Conservation (phyloP, 2,329 filamentous ascomycete species). For the Aschersonia sp. region DNA sequence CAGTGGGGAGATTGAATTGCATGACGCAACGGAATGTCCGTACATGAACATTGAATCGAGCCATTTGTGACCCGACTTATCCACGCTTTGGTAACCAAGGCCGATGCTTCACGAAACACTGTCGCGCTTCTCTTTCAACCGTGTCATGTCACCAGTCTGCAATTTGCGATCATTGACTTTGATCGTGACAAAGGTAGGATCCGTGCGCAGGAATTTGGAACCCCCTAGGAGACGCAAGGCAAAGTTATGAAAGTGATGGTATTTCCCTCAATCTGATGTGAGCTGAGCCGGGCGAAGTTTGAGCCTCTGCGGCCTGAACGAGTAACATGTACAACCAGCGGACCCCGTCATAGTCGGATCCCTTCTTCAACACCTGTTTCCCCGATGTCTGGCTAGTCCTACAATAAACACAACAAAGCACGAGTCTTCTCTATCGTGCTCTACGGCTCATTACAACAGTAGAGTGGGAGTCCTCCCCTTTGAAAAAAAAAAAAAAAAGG, state of each 20-base stretch:
- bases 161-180: no score
- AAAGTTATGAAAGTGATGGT: neutral
- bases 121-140: no score
- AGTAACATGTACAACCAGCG: slow-evolving; percentile 8
- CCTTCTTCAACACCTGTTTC: neutral
- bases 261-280: slow-evolving; percentile 2
- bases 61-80: no score
- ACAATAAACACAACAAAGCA: slow-evolving; percentile 7
- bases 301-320: slow-evolving; percentile 4
- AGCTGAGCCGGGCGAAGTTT: slow-evolving; percentile 2
- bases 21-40: no score
- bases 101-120: no score
- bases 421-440: slow-evolving; percentile 4
- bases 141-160: no score
- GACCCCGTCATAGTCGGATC: neutral
- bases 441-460: slow-evolving; percentile 6
- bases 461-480: slow-evolving; percentile 1
- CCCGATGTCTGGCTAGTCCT: slow-evolving; percentile 6
- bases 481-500: slow-evolving; percentile 7
- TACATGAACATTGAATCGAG: no score
- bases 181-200: no score
- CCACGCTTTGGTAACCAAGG: no score
- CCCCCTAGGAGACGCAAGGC: neutral
- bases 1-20: no score
- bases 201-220: no score